Evolutionary conservation across 768 basidiomycete genomes (phyloP), one percentile per base, ranked within the genome.

Genomic region (Suillus clintonianus): DNA sequence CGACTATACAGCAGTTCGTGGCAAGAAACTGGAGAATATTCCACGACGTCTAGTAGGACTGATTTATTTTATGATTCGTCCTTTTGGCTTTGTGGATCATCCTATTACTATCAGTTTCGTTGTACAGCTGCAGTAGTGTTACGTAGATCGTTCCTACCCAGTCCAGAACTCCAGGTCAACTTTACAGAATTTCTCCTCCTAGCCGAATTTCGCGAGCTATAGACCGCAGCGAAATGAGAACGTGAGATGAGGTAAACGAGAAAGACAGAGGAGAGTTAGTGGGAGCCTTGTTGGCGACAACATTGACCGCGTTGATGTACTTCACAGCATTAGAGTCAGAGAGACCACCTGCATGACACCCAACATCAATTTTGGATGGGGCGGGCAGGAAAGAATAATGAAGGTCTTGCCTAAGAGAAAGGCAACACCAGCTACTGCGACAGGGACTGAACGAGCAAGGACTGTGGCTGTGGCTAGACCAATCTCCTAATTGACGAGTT

Each of bases 161-260:
- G n/a, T n/a, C n/a, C n/a, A n/a, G n/a, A n/a, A n/a, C n/a, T n/a
- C n/a, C n/a, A n/a, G n/a, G n/a, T n/a, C n/a, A n/a, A n/a, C n/a
- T n/a, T n/a, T n/a, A n/a, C n/a, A n/a, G n/a, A n/a, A n/a, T n/a
- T n/a, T n/a, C n/a, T n/a, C n/a, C n/a, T n/a, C n/a, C n/a, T n/a
- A n/a, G n/a, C n/a, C n/a, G n/a, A n/a, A n/a, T n/a, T n/a, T n/a
- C n/a, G n/a, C n/a, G n/a, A n/a, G n/a, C 70, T 86, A 85, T 32
- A 85, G 67, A 11, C 81, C 82, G 30, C 82, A 67, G 36, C 84
- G 82, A 72, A 82, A 85, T 32, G 83, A 83, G 69, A 86, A 85
- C 4, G 80, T 78, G 45, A 85, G 67, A 27, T 73, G 75, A n/a
- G 80, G 83, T 9, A 84, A 71, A 8, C 80, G 74, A 17, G 74